Evolutionary conservation across 78 protist species (phyloP).

Genomic region (Protostelium mycophagum): DNA sequence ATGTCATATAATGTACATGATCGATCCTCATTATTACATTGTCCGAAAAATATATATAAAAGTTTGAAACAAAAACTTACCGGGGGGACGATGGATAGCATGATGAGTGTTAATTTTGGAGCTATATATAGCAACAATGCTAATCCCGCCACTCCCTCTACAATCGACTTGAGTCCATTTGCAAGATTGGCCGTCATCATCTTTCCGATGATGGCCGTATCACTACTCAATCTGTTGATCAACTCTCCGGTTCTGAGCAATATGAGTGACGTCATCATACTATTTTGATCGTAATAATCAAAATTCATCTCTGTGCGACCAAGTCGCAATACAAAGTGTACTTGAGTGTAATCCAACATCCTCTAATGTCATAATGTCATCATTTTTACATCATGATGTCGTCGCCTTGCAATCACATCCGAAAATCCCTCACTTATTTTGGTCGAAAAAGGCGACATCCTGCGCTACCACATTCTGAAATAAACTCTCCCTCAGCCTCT

Average conservation of each 20-base stretch:
- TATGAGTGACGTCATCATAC: too few relatives aligned
- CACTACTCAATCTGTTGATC: constrained; percentile 70
- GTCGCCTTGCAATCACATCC: neutral
- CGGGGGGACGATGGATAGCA: constrained; percentile 21
- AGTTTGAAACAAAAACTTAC: too few relatives aligned
- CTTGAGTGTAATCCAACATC: too few relatives aligned
- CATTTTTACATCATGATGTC: too few relatives aligned
- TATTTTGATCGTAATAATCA: too few relatives aligned
- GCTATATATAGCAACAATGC: neutral
- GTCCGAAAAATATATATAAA: too few relatives aligned
- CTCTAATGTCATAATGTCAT: too few relatives aligned
- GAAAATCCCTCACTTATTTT: neutral
- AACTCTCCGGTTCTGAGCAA: constrained; percentile 90
- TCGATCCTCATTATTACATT: neutral
- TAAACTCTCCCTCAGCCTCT: constrained; percentile 47
- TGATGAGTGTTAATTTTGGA: constrained; percentile 21
- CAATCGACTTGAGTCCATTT: neutral
- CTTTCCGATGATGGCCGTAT: constrained; percentile 28
- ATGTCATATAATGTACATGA: neutral
- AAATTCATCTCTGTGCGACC: too few relatives aligned
- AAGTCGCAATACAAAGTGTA: too few relatives aligned
- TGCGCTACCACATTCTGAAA: constrained; percentile 63
- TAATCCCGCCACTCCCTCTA: neutral
- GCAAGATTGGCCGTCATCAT: neutral
- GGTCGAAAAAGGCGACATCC: constrained; percentile 89